phyloP scores from a whole-genome alignment of 177 flowering plant species.

The Vitis hybrid region DNA sequence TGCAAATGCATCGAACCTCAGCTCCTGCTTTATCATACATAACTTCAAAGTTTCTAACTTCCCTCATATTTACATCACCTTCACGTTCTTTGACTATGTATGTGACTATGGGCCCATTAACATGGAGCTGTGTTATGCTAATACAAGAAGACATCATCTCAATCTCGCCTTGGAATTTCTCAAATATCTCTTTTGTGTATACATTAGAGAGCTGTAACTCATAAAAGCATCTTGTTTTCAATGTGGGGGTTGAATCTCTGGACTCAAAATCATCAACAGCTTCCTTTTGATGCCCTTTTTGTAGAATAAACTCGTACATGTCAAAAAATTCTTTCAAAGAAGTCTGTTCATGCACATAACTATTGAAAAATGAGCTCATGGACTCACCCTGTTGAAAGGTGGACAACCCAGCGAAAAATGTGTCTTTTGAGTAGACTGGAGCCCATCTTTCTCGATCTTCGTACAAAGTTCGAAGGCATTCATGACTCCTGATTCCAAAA shows the following conservation, averaged over 20 bases:
- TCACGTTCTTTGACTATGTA: slow-evolving; percentile 50
- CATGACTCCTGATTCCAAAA: slow-evolving; percentile 43
- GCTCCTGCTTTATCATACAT: slow-evolving; percentile 43
- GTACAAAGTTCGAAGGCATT: slow-evolving; percentile 45
- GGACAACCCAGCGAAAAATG: slow-evolving; percentile 58
- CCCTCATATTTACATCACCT: slow-evolving; percentile 26
- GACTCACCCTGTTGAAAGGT: slow-evolving; percentile 31
- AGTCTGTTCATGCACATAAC: slow-evolving; percentile 45
- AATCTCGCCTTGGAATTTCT: slow-evolving; percentile 55
- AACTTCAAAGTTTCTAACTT: slow-evolving; percentile 46
- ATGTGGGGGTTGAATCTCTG: slow-evolving; percentile 25
- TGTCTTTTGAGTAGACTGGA: slow-evolving; percentile 57
- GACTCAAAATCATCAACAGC: slow-evolving; percentile 47
- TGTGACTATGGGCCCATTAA: slow-evolving; percentile 34
- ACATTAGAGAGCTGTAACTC: slow-evolving; percentile 56
- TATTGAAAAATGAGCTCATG: slow-evolving; percentile 40
- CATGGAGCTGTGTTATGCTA: slow-evolving; percentile 41
- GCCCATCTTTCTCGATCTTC: slow-evolving; percentile 68
- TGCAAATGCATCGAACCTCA: slow-evolving; percentile 56
- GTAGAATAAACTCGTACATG: slow-evolving; percentile 41
- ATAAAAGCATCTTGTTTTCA: slow-evolving; percentile 43
- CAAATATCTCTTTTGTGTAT: slow-evolving; percentile 51
- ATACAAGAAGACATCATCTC: slow-evolving; percentile 55
- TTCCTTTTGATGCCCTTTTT: slow-evolving; percentile 46
- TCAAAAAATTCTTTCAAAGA: slow-evolving; percentile 59